Evolutionary conservation across 108 stramenopile genomes (phyloP), one percentile per base, ranked within the genome.

Genomic region (Ochromonas danica): DNA sequence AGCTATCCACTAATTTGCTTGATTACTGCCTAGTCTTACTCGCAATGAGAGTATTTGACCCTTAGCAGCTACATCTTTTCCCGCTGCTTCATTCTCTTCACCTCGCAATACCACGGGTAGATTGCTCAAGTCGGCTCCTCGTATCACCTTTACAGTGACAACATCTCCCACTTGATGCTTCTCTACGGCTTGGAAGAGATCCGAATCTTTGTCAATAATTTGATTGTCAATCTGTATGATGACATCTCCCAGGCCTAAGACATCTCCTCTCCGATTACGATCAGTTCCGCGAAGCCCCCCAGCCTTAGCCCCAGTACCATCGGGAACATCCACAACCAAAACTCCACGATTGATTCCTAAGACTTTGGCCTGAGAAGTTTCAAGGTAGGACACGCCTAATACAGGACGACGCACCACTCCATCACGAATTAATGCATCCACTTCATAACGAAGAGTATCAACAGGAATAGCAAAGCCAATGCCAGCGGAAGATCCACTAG

Each of bases 381-480:
- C 94, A 40, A 96, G 85, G 80, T 91, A 94, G 0, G 90, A 84
- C 35, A 97, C 91, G 27, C 95, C 96, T 36, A 97, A 79, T 22
- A 93, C 70, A 33, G 96, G 94, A 2, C 96, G 83, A 2, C 91
- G 86, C 0, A 97, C 92, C 43, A 88, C 88, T 22, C 96, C 96
- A 74, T 93, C 89, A 28, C 86, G 61, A 70, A 97, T 93, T 25
- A 97, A 80, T 39, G 89, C 89, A 1, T 84, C 85, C 3, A 93
- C 94, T 75, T 17, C 80, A 35, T 70, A 81, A 10, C 30, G 27
- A 75, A 97, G 90, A 22, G 93, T 89, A 84, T 97, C 96, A 17
- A 91, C 80, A 30, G 96, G 96, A 38, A 97, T 93, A 39, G 96
- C 96, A 85, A 97, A 97, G 22, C 96, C 96, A 60, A 97, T 92